phyloP scores from a whole-genome alignment of 1,284 basidiomycete genomes.

The Ceratobasidium sp. region DNA sequence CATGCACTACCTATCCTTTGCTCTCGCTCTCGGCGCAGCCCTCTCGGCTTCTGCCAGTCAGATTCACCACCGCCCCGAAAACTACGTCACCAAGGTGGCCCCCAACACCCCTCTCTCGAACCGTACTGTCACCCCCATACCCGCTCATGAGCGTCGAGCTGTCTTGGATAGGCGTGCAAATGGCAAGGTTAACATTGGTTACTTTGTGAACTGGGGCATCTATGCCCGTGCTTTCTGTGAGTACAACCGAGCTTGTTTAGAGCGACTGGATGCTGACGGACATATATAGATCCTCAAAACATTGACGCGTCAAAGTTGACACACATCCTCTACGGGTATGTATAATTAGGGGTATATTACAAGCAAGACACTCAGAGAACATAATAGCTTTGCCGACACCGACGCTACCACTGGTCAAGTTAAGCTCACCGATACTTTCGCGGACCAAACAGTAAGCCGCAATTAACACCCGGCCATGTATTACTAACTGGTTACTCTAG shows the following conservation, averaged over 20 bases:
- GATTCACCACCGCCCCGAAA: slow-evolving; percentile 62
- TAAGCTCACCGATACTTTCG: slow-evolving; percentile 78
- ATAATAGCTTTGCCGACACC: slow-evolving; percentile 75
- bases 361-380: not conserved
- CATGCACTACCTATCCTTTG: slow-evolving; percentile 27
- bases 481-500: slow-evolving; percentile 50
- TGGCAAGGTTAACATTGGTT: slow-evolving; percentile 64
- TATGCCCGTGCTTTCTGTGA: slow-evolving; percentile 37
- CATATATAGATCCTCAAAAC: slow-evolving; percentile 62
- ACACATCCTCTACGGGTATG: slow-evolving; percentile 76
- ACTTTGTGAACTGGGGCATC: slow-evolving; percentile 54
- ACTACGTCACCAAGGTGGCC: slow-evolving; percentile 51
- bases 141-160: slow-evolving; percentile 22
- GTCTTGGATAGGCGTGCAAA: slow-evolving; percentile 52
- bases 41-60: slow-evolving; percentile 54
- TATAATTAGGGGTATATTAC: not conserved
- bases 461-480: not conserved
- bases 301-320: slow-evolving; percentile 64
- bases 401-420: slow-evolving; percentile 71
- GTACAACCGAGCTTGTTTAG: not conserved
- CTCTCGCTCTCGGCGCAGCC: slow-evolving; percentile 28
- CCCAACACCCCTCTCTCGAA: slow-evolving; percentile 52
- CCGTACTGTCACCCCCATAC: slow-evolving; percentile 49
- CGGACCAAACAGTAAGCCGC: slow-evolving; percentile 73
- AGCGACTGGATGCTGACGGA: not conserved